phyloP scores from a whole-genome alignment of 805 yeast species.

The Isabelozyma rhagii region DNA sequence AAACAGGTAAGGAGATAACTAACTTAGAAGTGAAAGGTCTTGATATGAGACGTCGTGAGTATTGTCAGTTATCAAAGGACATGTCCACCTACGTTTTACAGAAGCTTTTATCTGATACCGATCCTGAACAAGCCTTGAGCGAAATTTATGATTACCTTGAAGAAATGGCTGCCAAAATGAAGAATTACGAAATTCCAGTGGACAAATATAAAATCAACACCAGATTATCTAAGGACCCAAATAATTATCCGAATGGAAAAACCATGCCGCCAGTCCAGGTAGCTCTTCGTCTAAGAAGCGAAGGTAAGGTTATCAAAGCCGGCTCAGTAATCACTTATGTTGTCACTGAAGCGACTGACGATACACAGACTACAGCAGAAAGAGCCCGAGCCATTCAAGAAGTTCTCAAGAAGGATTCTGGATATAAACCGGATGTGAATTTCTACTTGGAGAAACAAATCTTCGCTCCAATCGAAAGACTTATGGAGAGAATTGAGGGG shows the following conservation, averaged over 20 bases:
- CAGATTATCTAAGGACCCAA: constrained; percentile 86
- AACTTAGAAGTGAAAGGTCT: constrained; percentile 89
- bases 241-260: constrained; percentile 75
- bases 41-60: constrained; percentile 96
- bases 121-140: constrained; percentile 70
- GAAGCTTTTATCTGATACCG: constrained; percentile 66
- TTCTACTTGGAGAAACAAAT: constrained; percentile 87
- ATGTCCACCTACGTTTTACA: constrained; percentile 73
- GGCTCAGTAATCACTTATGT: constrained; percentile 89
- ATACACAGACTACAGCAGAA: constrained; percentile 58
- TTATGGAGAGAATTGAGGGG: constrained; percentile 83
- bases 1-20: constrained; percentile 52
- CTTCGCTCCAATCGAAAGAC: constrained; percentile 84
- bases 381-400: constrained; percentile 84
- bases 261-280: constrained; percentile 88
- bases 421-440: constrained; percentile 65
- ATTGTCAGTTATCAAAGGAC: constrained; percentile 88
- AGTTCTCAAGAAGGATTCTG: constrained; percentile 48
- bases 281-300: constrained; percentile 74
- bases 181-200: constrained; percentile 57
- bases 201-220: constrained; percentile 78
- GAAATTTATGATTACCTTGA: constrained; percentile 73
- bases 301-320: constrained; percentile 83
- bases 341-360: constrained; percentile 49
- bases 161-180: constrained; percentile 53